phyloP scores from a whole-genome alignment of 345 rosid species.

The Corymbia maculata region DNA sequence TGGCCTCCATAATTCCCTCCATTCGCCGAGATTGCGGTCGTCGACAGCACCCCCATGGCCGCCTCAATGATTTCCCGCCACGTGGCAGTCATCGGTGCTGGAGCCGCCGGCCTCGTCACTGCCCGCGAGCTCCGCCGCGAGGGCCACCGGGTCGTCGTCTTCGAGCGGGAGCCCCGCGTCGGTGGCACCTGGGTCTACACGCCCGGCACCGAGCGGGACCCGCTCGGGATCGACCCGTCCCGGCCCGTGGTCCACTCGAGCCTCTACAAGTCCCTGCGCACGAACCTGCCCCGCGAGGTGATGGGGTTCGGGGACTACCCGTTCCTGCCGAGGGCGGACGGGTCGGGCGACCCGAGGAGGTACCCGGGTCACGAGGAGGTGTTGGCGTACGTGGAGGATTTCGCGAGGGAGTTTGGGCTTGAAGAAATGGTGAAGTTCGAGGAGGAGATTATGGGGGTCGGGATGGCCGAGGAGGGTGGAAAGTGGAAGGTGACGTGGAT shows the following conservation, averaged over 20 bases:
- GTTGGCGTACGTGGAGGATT: slow-evolving; percentile 46
- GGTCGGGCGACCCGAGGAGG: slow-evolving; percentile 52
- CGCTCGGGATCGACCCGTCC: slow-evolving; percentile 43
- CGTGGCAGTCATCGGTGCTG: slow-evolving; percentile 85
- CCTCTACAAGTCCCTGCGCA: slow-evolving; percentile 73
- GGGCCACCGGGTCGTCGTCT: slow-evolving; percentile 69
- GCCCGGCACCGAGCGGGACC: slow-evolving; percentile 48
- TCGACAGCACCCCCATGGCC: background rate
- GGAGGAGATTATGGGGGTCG: slow-evolving; percentile 40
- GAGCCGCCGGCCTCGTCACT: slow-evolving; percentile 70
- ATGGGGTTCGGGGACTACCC: slow-evolving; percentile 85
- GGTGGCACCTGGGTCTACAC: slow-evolving; percentile 87
- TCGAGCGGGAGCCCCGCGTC: slow-evolving; percentile 46
- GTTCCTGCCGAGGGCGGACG: slow-evolving; percentile 19
- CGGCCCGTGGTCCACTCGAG: slow-evolving; percentile 56
- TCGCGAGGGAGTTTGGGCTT: slow-evolving; percentile 44
- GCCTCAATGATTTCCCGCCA: slow-evolving; percentile 14
- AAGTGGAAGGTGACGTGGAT: slow-evolving; percentile 51
- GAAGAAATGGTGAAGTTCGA: slow-evolving; percentile 57
- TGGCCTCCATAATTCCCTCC: background rate
- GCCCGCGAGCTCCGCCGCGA: slow-evolving; percentile 74
- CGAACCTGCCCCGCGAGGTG: slow-evolving; percentile 75
- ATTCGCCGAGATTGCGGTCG: background rate
- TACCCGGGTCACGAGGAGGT: slow-evolving; percentile 73
- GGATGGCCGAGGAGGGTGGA: slow-evolving; percentile 6